Evolutionary conservation across 805 yeast species (phyloP), one percentile per base, ranked within the genome.

Genomic region (Kodamaea restingae): DNA sequence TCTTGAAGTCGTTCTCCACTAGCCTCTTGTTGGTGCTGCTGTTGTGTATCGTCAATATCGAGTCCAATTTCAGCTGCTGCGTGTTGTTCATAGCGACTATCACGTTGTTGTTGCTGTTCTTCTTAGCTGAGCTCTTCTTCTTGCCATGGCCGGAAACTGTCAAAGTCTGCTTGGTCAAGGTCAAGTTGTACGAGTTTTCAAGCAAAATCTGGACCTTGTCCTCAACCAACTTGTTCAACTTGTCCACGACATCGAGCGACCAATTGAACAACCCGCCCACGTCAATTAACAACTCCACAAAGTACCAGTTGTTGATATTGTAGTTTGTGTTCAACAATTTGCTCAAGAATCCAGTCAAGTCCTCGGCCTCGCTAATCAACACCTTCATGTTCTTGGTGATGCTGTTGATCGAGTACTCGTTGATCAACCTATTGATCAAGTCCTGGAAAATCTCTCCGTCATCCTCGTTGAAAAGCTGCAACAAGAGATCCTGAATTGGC

Each of bases 261-360:
- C 86, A 77, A 44, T 79, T 76, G 55, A 84, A 76, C 34, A 85
- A 61, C 1, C 93, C 93, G 38, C 81, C 81, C 1, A 85, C 77
- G 55, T 85, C 93, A 37, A 85, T 73, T 35, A 84, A 71, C 15
- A 81, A 68, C 41, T 80, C 75, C 32, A 84, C 62, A n/a, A 84
- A 60, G 36, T 71, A 74, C 72, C 78, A 79, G 8, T 85, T 81
- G 42, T 71, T 70, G 40, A 72, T 61, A 38, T 78, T 70, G 40
- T 75, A 66, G 26, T 60, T 61, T 32, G 75, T 60, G 42, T 43
- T 45, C 36, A 56, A 47, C 20, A 68, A 56, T 18, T 53, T 56
- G 28, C 49, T 54, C 39, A 67, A 56, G 39, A 67, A 47, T 22
- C 58, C 58, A 42, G 72, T 73, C 47, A 76, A 56, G 50, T 36